Evolutionary conservation across 257 asterid species (phyloP).

Genomic region (Mentha longifolia): DNA sequence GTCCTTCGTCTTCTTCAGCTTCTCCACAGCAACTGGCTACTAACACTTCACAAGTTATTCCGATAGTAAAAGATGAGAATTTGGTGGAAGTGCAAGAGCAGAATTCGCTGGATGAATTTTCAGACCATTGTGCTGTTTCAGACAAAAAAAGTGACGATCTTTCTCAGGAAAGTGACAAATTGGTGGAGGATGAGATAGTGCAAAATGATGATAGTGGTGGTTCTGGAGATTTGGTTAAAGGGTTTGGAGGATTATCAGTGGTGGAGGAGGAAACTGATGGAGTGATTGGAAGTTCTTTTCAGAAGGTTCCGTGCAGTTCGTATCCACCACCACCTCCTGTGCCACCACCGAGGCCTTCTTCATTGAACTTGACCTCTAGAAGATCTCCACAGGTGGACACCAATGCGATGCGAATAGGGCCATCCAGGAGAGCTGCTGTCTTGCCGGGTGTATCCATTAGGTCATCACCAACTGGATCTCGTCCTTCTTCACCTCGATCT

Average conservation of each 20-base stretch:
- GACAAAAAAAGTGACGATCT: slow-evolving; percentile 54
- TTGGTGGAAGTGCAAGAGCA: slow-evolving; percentile 57
- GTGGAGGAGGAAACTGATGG: slow-evolving; percentile 64
- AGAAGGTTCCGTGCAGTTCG: slow-evolving; percentile 56
- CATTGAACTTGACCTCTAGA: slow-evolving; percentile 54
- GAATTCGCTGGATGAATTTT: slow-evolving; percentile 49
- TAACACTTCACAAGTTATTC: slow-evolving; percentile 47
- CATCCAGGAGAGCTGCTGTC: slow-evolving; percentile 69
- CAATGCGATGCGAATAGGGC: slow-evolving; percentile 55
- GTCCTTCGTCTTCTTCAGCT: slow-evolving; percentile 59
- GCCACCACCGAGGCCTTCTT: slow-evolving; percentile 88
- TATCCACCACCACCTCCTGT: slow-evolving; percentile 98
- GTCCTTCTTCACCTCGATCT: slow-evolving; percentile 95
- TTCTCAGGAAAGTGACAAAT: slow-evolving; percentile 47
- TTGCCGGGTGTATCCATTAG: slow-evolving; percentile 72
- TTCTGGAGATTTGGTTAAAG: slow-evolving; percentile 53
- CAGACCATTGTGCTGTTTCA: slow-evolving; percentile 44
- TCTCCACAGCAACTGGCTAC: slow-evolving; percentile 55
- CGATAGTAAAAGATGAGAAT: slow-evolving; percentile 63
- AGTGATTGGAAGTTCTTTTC: slow-evolving; percentile 56
- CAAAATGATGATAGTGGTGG: slow-evolving; percentile 43
- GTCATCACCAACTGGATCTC: slow-evolving; percentile 90
- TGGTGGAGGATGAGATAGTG: slow-evolving; percentile 45
- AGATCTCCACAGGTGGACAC: slow-evolving; percentile 56
- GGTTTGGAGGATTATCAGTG: slow-evolving; percentile 44